A percentile compares a stretch with the other conserved stretches of the same genome.
These are phyloP conservation scores for Micromonas commoda DNA, from an alignment of 139 green algal genomes.

Conservation along the genomic window DNA sequence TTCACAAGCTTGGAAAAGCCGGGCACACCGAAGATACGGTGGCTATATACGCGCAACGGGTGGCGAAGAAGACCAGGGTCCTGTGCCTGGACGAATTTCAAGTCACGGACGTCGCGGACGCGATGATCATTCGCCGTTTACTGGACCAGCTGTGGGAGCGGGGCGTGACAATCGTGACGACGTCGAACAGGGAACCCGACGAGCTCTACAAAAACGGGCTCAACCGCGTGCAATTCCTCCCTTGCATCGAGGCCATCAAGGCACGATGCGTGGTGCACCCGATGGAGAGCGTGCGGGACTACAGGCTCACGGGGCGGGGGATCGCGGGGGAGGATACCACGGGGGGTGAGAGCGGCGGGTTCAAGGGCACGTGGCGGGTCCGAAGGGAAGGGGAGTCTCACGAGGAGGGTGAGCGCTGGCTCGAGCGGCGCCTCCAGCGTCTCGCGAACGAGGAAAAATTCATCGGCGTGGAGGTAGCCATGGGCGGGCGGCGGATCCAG, in stretches of 20 bases:
- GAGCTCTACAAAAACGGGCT: constrained; percentile 88
- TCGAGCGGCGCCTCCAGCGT: neutral
- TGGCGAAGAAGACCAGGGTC: constrained; percentile 48
- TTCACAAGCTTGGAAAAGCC: constrained; percentile 32
- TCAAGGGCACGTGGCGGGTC: neutral
- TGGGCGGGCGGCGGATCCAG: neutral
- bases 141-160: constrained; percentile 69
- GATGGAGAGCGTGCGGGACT: constrained; percentile 59
- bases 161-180: constrained; percentile 76
- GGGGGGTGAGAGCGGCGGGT: neutral
- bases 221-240: constrained; percentile 89
- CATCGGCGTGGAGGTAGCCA: neutral
- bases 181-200: constrained; percentile 73
- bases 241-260: constrained; percentile 85
- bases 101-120: constrained; percentile 88
- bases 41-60: constrained; percentile 57
- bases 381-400: neutral
- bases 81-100: constrained; percentile 95
- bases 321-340: neutral
- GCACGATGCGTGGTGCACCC: constrained; percentile 44
- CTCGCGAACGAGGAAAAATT: neutral
- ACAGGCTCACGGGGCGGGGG: constrained; percentile 51
- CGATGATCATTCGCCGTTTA: constrained; percentile 82
- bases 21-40: constrained; percentile 56
- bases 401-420: neutral